phyloP scores from a whole-genome alignment of 139 green algal genomes.

The Pleodorina starrii region DNA sequence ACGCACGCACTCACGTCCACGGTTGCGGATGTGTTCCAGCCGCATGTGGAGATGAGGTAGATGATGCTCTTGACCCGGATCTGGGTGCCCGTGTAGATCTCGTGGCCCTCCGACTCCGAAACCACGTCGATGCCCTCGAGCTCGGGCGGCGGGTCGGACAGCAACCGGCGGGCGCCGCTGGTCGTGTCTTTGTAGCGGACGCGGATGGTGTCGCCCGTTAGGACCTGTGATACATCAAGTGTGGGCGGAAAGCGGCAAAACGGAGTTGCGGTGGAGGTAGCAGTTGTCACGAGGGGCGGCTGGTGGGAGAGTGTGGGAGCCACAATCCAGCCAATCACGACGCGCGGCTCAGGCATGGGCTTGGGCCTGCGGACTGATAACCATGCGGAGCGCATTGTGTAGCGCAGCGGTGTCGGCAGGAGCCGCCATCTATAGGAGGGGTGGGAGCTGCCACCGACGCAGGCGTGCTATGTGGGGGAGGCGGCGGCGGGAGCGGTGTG shows the following conservation, averaged over 20 bases:
- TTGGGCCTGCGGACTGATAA: too few relatives aligned
- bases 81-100: neutral
- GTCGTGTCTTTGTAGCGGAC: neutral
- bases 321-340: too few relatives aligned
- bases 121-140: neutral
- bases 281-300: too few relatives aligned
- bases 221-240: neutral
- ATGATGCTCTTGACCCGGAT: slow-evolving; percentile 14
- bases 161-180: neutral
- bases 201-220: neutral
- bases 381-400: too few relatives aligned
- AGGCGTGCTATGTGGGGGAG: too few relatives aligned
- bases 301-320: too few relatives aligned
- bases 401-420: too few relatives aligned
- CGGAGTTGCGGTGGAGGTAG: too few relatives aligned
- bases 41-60: slow-evolving; percentile 22
- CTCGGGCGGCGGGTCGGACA: neutral
- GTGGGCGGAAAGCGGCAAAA: neutral
- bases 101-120: neutral
- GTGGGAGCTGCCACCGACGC: too few relatives aligned
- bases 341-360: too few relatives aligned
- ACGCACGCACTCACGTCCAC: neutral
- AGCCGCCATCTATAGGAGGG: too few relatives aligned
- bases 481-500: too few relatives aligned
- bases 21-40: neutral